Evolutionary conservation across 495 filamentous ascomycete genomes (phyloP).

Genomic region (Collariella sp.): DNA sequence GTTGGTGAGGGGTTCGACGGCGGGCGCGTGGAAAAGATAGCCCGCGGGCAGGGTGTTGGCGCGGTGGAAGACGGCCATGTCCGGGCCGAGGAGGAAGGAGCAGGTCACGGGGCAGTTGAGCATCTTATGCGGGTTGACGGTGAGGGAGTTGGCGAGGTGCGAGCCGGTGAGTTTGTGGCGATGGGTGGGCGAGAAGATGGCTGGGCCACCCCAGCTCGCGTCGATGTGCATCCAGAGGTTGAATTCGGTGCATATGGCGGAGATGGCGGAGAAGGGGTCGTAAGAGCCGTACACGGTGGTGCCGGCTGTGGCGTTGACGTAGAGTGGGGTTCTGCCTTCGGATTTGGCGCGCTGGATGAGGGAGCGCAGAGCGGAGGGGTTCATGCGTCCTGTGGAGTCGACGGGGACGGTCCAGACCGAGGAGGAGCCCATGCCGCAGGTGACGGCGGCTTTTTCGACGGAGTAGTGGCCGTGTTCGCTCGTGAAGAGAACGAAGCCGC

Average conservation of each 20-base stretch:
- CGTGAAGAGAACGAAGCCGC: constrained; percentile 77
- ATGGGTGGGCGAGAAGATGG: constrained; percentile 62
- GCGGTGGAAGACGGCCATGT: constrained; percentile 63
- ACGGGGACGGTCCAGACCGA: constrained; percentile 68
- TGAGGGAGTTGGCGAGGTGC: constrained; percentile 67
- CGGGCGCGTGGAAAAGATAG: constrained; percentile 70
- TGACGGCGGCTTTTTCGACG: constrained; percentile 85
- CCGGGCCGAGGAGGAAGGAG: constrained; percentile 73
- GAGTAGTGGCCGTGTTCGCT: constrained; percentile 85
- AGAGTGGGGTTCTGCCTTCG: constrained; percentile 73
- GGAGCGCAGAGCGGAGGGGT: constrained; percentile 51
- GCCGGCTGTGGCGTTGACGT: constrained; percentile 90
- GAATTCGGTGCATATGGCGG: constrained; percentile 59
- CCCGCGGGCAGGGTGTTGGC: constrained; percentile 82
- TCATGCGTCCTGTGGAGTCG: constrained; percentile 64
- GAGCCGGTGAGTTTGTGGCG: constrained; percentile 57
- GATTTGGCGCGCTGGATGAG: constrained; percentile 49
- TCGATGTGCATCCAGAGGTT: constrained; percentile 88
- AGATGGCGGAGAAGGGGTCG: constrained; percentile 68
- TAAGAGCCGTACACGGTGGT: constrained; percentile 90
- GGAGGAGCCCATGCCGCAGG: constrained; percentile 69
- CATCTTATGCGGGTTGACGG: constrained; percentile 96
- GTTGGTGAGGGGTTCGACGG: constrained; percentile 14
- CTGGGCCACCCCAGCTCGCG: constrained; percentile 81
- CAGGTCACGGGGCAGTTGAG: constrained; percentile 84